phyloP scores from a whole-genome alignment of 2,329 filamentous ascomycete species.

The Fusarium denticulatum region DNA sequence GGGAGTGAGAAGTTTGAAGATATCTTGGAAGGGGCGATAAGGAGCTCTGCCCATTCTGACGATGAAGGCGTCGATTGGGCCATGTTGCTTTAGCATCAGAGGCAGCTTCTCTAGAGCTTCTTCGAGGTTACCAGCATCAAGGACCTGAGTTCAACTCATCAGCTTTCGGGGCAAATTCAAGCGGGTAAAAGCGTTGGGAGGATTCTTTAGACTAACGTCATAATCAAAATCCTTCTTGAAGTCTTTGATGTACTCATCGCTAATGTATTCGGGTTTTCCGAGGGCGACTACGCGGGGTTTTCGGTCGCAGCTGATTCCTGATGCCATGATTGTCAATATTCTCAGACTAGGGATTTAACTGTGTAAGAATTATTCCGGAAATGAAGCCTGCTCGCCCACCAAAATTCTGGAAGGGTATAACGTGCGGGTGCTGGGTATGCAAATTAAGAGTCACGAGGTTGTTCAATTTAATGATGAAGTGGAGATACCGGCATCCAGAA shows the following conservation, averaged over 20 bases:
- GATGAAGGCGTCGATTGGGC: constrained; percentile 59
- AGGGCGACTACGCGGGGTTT: constrained; percentile 56
- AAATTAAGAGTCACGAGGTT: neutral
- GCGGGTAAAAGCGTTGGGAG: fast-evolving
- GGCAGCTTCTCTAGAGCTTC: constrained; percentile 51
- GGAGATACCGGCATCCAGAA: neutral
- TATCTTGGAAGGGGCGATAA: constrained; percentile 61
- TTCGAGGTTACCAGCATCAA: constrained; percentile 50
- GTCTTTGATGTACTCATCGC: constrained; percentile 51
- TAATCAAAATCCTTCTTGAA: constrained; percentile 53
- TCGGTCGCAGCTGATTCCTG: neutral
- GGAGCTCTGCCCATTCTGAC: constrained; percentile 60
- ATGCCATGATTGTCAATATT: neutral
- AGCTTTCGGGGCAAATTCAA: neutral
- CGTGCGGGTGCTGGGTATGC: fast-evolving
- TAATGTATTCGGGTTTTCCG: constrained; percentile 52
- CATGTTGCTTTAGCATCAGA: constrained; percentile 46
- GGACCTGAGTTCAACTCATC: constrained; percentile 15
- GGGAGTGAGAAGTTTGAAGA: constrained; percentile 54
- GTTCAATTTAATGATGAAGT: neutral
- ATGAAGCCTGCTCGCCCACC: fast-evolving
- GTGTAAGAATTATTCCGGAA: neutral
- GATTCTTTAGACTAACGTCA: constrained; percentile 38
- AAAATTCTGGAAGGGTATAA: fast-evolving
- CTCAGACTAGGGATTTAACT: neutral